Percentiles rank a stretch among this genome's conserved stretches.
phyloP scores from a whole-genome alignment of 2,329 filamentous ascomycete species.

The Coniochaeta pulveracea region DNA sequence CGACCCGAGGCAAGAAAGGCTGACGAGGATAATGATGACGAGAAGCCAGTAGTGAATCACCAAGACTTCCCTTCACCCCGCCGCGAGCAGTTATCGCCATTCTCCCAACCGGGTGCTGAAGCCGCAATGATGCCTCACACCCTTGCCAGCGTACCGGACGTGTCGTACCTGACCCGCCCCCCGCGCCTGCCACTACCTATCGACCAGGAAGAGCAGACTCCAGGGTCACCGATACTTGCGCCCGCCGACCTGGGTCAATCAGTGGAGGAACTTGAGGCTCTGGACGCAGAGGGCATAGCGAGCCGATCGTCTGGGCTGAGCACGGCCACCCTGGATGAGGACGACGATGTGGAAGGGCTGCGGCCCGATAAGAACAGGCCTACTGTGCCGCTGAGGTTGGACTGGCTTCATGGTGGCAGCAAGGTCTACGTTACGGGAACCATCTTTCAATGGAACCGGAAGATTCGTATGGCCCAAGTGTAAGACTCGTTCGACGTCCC shows the following conservation, averaged over 20 bases:
- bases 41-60: constrained; percentile 52
- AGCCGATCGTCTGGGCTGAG: constrained; percentile 48
- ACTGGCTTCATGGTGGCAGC: constrained; percentile 75
- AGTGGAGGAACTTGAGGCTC: constrained; percentile 40
- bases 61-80: too few species aligned
- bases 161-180: constrained; percentile 57
- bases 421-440: constrained; percentile 96
- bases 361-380: constrained; percentile 63
- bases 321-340: constrained; percentile 61
- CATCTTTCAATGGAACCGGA: constrained; percentile 94
- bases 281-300: constrained; percentile 32
- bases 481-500: constrained; percentile 38
- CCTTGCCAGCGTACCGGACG: constrained; percentile 52
- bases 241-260: constrained; percentile 46
- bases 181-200: constrained; percentile 87
- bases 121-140: constrained; percentile 35
- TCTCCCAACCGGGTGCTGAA: constrained; percentile 24
- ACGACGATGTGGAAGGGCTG: constrained; percentile 68
- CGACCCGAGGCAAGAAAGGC: constrained; percentile 13
- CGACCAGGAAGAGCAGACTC: constrained; percentile 80
- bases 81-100: too few species aligned
- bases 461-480: constrained; percentile 78
- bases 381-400: constrained; percentile 72
- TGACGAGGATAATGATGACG: constrained; percentile 25
- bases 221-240: constrained; percentile 79